These are phyloP conservation scores for Thelephora aurantiotincta DNA, from an alignment of 768 basidiomycete genomes.

Conservation along the genomic window DNA sequence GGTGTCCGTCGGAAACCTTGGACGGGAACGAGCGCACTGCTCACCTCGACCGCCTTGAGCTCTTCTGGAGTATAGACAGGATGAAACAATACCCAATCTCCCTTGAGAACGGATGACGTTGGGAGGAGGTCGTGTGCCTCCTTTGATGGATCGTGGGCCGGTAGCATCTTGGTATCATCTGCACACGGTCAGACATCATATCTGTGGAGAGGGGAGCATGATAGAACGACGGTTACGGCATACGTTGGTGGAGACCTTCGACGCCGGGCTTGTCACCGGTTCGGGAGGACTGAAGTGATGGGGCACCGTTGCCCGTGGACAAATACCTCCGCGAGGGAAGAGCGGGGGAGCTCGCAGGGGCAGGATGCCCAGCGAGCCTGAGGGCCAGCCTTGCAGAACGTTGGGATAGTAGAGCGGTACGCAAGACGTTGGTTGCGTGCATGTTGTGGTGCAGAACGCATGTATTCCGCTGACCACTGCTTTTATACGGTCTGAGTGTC, in stretches of 20 bases:
- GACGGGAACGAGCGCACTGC: slow-evolving; percentile 4
- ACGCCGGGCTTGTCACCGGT: neutral
- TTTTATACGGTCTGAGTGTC: too few species aligned
- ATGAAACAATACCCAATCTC: slow-evolving; percentile 88
- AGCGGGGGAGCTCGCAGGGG: neutral
- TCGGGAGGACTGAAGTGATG: neutral
- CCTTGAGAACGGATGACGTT: slow-evolving; percentile 15
- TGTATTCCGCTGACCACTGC: too few species aligned
- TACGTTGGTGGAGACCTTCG: slow-evolving; percentile 10
- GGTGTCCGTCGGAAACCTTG: neutral
- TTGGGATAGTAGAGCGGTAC: neutral
- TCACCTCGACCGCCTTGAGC: slow-evolving; percentile 56
- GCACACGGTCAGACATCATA: neutral
- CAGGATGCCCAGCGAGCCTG: neutral
- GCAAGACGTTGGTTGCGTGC: neutral
- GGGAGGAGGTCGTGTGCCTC: slow-evolving; percentile 9
- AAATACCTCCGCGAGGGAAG: neutral
- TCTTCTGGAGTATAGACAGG: slow-evolving; percentile 78
- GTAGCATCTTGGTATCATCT: neutral
- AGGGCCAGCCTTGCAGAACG: neutral
- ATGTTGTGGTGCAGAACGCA: neutral
- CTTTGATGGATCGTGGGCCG: neutral
- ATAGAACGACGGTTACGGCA: slow-evolving; percentile 40
- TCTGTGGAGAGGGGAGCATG: slow-evolving; percentile 11
- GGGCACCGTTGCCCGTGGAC: neutral